A percentile compares a stretch with the other conserved stretches of the same genome.
Evolutionary conservation across 2,329 filamentous ascomycete genomes (phyloP).

Genomic region (Phialocephala subalpina): DNA sequence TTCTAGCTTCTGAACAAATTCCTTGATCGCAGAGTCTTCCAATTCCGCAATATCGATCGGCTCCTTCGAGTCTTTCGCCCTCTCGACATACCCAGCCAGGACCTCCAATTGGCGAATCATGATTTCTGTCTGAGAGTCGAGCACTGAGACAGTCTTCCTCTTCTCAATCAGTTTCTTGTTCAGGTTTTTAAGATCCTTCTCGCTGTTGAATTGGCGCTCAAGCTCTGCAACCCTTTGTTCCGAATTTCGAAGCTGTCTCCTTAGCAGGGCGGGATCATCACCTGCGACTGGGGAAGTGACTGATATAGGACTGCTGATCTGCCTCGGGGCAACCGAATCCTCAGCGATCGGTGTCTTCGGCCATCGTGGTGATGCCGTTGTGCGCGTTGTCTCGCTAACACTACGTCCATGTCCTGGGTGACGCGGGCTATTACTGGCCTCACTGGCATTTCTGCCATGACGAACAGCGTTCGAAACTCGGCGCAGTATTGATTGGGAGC

Average conservation of each 20-base stretch:
- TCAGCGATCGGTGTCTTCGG: conserved; percentile 70
- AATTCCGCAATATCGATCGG: conserved; percentile 83
- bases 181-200: conserved; percentile 62
- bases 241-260: conserved; percentile 79
- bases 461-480: conserved; percentile 93
- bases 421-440: conserved; percentile 55
- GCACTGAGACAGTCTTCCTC: conserved; percentile 90
- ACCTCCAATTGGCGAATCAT: conserved; percentile 92
- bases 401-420: conserved; percentile 64
- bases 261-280: conserved; percentile 73
- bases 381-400: conserved; percentile 72
- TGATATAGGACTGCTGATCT: conserved; percentile 77
- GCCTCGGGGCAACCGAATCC: conserved; percentile 58
- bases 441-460: conserved; percentile 89
- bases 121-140: conserved; percentile 95
- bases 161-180: conserved; percentile 92
- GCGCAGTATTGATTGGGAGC: conserved; percentile 81
- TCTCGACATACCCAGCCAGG: conserved; percentile 86
- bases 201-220: conserved; percentile 75
- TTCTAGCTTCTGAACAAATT: conserved; percentile 80
- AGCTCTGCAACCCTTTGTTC: conserved; percentile 89
- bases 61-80: conserved; percentile 82
- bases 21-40: conserved; percentile 90
- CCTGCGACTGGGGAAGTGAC: conserved; percentile 62
- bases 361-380: conserved; percentile 72